Evolutionary conservation across 2,329 filamentous ascomycete species (phyloP).

Genomic region (Penicillium sclerotiorum): DNA sequence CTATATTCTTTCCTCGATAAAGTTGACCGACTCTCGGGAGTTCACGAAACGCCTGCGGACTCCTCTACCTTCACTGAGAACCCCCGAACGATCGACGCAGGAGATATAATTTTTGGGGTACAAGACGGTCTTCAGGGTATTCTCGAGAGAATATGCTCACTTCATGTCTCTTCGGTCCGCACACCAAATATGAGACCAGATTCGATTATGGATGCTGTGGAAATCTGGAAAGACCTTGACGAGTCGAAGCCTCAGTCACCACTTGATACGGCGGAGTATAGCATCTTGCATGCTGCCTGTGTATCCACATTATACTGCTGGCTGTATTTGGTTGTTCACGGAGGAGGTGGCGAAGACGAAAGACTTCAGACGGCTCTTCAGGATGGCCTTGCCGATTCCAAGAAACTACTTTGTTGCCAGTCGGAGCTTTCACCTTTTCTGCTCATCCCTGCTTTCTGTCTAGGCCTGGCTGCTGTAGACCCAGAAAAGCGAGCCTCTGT

Average conservation of each 20-base stretch:
- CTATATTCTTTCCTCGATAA: slow-evolving; percentile 8
- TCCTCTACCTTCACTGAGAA: too few relatives aligned
- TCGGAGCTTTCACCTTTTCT: slow-evolving; percentile 2
- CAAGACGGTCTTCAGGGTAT: not conserved
- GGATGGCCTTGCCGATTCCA: not conserved
- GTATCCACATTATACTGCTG: not conserved
- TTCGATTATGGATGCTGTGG: slow-evolving; percentile 4
- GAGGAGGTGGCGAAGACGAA: not conserved
- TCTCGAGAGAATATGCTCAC: not conserved
- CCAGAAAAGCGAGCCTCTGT: slow-evolving; percentile 4
- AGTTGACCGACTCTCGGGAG: slow-evolving; percentile 1
- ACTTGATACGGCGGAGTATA: not conserved
- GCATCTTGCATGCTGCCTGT: not conserved
- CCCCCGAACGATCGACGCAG: not conserved
- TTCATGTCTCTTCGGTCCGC: not conserved
- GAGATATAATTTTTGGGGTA: not conserved
- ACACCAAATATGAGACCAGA: not conserved
- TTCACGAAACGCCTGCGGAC: too few relatives aligned
- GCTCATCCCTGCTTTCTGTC: slow-evolving; percentile 9
- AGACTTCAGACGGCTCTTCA: not conserved
- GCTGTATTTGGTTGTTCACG: not conserved
- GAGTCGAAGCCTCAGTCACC: not conserved
- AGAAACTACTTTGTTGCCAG: not conserved
- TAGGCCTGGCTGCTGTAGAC: slow-evolving; percentile 5
- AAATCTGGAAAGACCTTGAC: slow-evolving; percentile 9